Base-by-base conservation (phyloP, 768 basidiomycete genomes). In the Trametes cubensis region DNA sequence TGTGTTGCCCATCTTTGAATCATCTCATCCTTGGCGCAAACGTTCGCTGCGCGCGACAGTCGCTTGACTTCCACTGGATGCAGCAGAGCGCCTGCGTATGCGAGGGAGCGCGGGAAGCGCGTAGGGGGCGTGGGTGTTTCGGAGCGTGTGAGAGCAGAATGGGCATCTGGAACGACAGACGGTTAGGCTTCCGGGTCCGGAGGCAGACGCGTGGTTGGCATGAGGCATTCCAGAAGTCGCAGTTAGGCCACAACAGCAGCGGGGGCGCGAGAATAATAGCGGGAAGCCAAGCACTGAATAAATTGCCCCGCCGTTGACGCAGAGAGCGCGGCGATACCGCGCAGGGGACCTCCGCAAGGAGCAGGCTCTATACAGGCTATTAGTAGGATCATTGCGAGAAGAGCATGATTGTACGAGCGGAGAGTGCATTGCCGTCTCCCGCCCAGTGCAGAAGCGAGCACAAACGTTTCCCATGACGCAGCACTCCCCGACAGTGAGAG, bases 31-130 rank as follows among this genome's bases (percentile, higher is more conserved):
- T 34, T 34, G 34, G 34, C 34, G 10, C 10, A 34, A 21, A 15
- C 14, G 40, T 54, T 21, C 30, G 17, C 45, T 20, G 26, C 49
- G 49, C 28, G 30, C 17, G 28, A 51, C 38, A 30, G 15, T 18
- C 20, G 28, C 21, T 34, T 38, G 18, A 34, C 34, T 17, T 18
- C 30, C n/a, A n/a, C 34, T 6, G 25, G 50, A 18, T 20, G 45
- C 11, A 26, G 38, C 18, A n/a, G 38, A 20, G 21, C 28, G 14
- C 56, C 46, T 58, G 57, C 58, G 58, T 41, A 44, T 45, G 41
- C 58, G 58, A 8, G 58, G 41, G 58, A 50, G 44, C 58, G 58
- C 50, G 58, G 25, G 58, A 59, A 59, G 4, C 20, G 30, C 18
- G 34, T 40, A 2, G 20, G 15, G 47, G 14, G 48, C 57, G 57